Conservation (phyloP, 1,284 basidiomycete species). For the Somion occarium region DNA sequence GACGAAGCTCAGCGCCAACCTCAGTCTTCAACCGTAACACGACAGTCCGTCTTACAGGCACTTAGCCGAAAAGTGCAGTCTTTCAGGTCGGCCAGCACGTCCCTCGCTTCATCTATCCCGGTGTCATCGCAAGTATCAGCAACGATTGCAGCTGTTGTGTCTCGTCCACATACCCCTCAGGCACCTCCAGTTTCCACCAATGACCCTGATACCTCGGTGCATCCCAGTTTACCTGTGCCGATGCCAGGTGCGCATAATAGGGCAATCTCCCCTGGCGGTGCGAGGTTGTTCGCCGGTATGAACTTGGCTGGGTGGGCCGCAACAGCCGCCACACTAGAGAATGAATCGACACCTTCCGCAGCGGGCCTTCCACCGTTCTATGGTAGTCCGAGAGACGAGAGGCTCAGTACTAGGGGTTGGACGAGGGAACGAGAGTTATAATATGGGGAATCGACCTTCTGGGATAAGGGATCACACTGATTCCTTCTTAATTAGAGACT, state of each 20-base stretch:
- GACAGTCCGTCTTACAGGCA: constrained; percentile 45
- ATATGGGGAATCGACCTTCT: too few relatives aligned
- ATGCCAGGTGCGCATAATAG: background rate
- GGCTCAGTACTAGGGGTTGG: constrained; percentile 17
- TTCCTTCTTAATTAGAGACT: too few relatives aligned
- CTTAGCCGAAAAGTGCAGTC: constrained; percentile 49
- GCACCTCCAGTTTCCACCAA: background rate
- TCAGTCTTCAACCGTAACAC: constrained; percentile 9
- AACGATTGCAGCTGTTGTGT: constrained; percentile 2
- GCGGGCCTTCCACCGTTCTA: constrained; percentile 12
- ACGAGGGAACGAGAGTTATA: constrained; percentile 16
- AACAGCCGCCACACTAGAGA: constrained; percentile 12
- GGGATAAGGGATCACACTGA: too few relatives aligned
- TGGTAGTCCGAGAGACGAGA: constrained; percentile 22
- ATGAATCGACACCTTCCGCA: constrained; percentile 6
- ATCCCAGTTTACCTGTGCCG: background rate
- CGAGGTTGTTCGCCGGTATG: constrained; percentile 20
- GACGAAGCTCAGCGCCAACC: constrained; percentile 10
- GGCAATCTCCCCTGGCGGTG: constrained; percentile 12
- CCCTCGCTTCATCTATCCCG: constrained; percentile 13
- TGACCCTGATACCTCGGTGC: background rate
- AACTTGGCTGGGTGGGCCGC: constrained; percentile 26
- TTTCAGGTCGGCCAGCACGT: constrained; percentile 21
- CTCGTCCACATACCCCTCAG: constrained; percentile 10
- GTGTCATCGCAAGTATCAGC: constrained; percentile 15